Base-by-base conservation (phyloP, 2,329 filamentous ascomycete genomes). In the Cadophora gregata region DNA sequence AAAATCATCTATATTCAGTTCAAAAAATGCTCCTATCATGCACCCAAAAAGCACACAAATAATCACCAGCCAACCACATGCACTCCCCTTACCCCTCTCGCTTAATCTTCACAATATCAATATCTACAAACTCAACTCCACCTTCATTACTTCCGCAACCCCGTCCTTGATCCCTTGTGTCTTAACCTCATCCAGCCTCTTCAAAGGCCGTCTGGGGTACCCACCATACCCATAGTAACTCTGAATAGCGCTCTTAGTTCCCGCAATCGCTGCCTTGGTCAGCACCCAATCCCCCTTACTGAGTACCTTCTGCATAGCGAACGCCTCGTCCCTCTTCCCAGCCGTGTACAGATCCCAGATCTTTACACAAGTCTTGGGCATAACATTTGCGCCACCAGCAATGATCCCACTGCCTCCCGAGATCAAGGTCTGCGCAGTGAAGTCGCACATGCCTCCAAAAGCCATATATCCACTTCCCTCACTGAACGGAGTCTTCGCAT, bases 361-460 rank as follows among this genome's bases (percentile, higher is more conserved):
- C 77, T 86, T 87, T 59, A 91, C 90, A 75, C 92, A 94, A 7
- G 91, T 83, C 81, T 94, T 93, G 60, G 93, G 93, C 79, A 95
- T 88, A 66, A 96, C 88, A 76, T 96, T 97, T 68, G 92, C 93
- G 50, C 91, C 89, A 24, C 93, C 93, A 19, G 92, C 92, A 75
- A 96, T 96, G 79, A 96, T 93, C 36, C 93, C 93, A 64, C 88
- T 90, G 51, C 93, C 93, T 58, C 93, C 93, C 58, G 88, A 91
- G 68, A 90, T 85, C 4, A 94, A 85, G 0, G 92, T 95, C 80
- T 95, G 93, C 31, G 92, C 84, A 0, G 92, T 93, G 79, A 96
- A 96, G 80, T 96, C 93, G 76, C 91, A 93, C 78, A 96, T 92
- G 71, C 93, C 93, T 55, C 93, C 93, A 76, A 96, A 93, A 24